A percentile compares a stretch with the other conserved stretches of the same genome.
Conservation (phyloP, 2,329 filamentous ascomycete species). For the Penicillium decumbens region DNA sequence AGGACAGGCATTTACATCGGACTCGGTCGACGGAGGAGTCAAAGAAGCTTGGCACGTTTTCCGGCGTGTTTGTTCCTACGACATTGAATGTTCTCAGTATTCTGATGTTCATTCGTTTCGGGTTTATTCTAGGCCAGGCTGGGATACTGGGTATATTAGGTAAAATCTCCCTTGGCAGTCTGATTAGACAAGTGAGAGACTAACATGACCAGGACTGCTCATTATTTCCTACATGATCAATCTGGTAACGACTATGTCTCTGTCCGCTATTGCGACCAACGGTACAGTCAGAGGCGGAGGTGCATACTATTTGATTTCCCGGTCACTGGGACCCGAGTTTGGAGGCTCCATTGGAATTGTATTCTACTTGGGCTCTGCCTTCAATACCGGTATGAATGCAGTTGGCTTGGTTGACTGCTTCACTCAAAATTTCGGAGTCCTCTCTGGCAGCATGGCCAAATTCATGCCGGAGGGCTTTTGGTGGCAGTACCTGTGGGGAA, state of each 20-base stretch:
- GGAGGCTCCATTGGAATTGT: slow-evolving; percentile 82
- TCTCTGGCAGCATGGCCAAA: slow-evolving; percentile 53
- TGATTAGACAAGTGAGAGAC: slow-evolving; percentile 14
- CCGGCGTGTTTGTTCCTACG: slow-evolving; percentile 81
- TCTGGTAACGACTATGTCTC: slow-evolving; percentile 76
- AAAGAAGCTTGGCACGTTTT: slow-evolving; percentile 69
- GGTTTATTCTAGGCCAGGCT: slow-evolving; percentile 74
- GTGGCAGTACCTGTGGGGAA: slow-evolving; percentile 72
- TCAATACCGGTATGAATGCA: slow-evolving; percentile 83
- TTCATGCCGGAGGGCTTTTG: slow-evolving; percentile 67
- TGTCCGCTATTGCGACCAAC: slow-evolving; percentile 85
- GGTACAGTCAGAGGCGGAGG: slow-evolving; percentile 83
- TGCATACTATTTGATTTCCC: slow-evolving; percentile 83
- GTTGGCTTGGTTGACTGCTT: slow-evolving; percentile 82
- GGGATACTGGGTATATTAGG: slow-evolving; percentile 76
- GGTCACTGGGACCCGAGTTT: slow-evolving; percentile 81
- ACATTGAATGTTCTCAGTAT: slow-evolving; percentile 85
- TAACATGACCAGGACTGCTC: slow-evolving; percentile 54
- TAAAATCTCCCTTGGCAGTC: slow-evolving; percentile 33
- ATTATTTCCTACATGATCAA: slow-evolving; percentile 73
- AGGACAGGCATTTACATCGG: slow-evolving; percentile 28
- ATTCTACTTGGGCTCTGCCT: slow-evolving; percentile 83
- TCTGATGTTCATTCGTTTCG: slow-evolving; percentile 87
- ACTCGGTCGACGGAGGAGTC: slow-evolving; percentile 27
- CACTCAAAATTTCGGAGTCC: slow-evolving; percentile 64